These are phyloP conservation scores for Lactifluus volemus DNA, from an alignment of 768 basidiomycete species.

Conservation along the genomic window DNA sequence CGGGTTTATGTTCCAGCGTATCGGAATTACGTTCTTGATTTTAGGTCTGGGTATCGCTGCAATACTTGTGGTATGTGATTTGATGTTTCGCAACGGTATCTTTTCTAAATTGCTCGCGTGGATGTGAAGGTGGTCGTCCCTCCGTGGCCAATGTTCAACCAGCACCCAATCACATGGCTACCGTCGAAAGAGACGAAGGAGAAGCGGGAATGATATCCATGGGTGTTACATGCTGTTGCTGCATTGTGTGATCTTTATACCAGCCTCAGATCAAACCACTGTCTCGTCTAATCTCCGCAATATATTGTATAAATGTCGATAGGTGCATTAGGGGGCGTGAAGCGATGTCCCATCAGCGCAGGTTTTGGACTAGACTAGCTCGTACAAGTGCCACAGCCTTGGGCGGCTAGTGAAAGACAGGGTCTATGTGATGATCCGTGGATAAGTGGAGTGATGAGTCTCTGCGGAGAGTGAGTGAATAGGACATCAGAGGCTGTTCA, in stretches of 20 bases:
- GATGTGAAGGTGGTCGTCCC: conserved; percentile 47
- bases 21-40: conserved; percentile 43
- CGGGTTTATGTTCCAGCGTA: conserved; percentile 49
- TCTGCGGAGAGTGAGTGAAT: no score
- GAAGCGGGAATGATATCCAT: conserved; percentile 16
- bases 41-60: conserved; percentile 29
- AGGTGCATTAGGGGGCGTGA: not conserved
- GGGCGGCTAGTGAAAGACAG: not conserved
- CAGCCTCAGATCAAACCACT: not conserved
- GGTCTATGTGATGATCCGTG: not conserved
- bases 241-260: not conserved
- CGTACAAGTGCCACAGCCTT: not conserved
- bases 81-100: conserved; percentile 12
- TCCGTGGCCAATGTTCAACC: conserved; percentile 61
- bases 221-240: not conserved
- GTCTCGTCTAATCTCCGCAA: not conserved
- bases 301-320: not conserved
- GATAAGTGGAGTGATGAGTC: no score
- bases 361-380: not conserved
- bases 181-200: conserved; percentile 29
- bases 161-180: conserved; percentile 55
- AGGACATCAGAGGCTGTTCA: no score
- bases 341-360: not conserved
- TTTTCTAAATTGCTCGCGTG: not conserved
- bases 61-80: conserved; percentile 14